Base-by-base conservation (phyloP, 2,329 filamentous ascomycete species). In the Fusarium liriodendri region DNA sequence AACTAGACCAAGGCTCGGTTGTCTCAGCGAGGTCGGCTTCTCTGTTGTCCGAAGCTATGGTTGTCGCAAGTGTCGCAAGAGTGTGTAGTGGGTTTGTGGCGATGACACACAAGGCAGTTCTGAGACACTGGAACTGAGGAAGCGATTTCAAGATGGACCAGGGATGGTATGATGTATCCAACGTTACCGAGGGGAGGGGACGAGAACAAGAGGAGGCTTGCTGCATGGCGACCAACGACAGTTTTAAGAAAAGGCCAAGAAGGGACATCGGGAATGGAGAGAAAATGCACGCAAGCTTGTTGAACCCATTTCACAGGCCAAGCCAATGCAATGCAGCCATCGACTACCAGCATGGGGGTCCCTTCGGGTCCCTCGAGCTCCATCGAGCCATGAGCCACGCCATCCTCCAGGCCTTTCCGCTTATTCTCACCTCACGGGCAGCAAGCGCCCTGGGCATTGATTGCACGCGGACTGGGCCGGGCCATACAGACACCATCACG, bases 21-120 rank as follows among this genome's bases (percentile, higher is more conserved):
- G 79, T 80, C 77, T 80, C 76, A 72, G 72, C 68, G 50, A 58
- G 47, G 52, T 29, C 72, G 72, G 72, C 62, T 73, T 70, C 65
- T 72, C 55, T 40, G 57, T 52, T 58, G 62, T 47, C 72, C 72
- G 70, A 67, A 55, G 72, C 59, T 69, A 66, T 65, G 37, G 50
- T 64, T 45, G 76, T 77, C 65, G 74, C 76, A 74, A 70, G 61
- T 45, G 76, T 77, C 65, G 74, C 76, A 74, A 70, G 58, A 70
- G 62, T 55, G 63, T 62, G 65, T 61, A 52, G 47, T 6, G 47
- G 47, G 18, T 20, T 20, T 52, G 6, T 32, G 27, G 47, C 47
- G 47, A 52, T 52, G 47, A 32, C 47, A 52, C 47, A 52, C 47
- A 52, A 6, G 47, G 27, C 47, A 52, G 47, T 71, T 69, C 72